phyloP scores from a whole-genome alignment of 176 grass and related monocot genomes.

The Lolium rigidum region DNA sequence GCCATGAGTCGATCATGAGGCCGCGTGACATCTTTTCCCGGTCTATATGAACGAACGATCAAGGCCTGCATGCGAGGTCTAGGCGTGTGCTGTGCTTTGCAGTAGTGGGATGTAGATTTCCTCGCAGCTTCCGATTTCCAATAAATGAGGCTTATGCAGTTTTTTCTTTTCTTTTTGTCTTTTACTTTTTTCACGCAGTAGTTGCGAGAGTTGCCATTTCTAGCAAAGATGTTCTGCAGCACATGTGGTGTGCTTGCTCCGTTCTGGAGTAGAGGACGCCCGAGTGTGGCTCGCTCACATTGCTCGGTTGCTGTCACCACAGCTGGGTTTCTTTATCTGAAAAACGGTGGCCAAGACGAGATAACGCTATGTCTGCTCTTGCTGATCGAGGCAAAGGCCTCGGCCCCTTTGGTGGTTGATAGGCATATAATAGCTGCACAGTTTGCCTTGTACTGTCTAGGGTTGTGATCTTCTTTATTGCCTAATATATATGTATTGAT shows the following conservation, averaged over 20 bases:
- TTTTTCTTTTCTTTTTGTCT: background rate
- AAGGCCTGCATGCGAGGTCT: constrained; percentile 10
- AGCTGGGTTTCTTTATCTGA: constrained; percentile 21
- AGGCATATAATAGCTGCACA: background rate
- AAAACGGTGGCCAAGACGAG: background rate
- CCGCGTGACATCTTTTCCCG: background rate
- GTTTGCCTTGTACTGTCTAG: background rate
- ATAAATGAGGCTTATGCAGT: background rate
- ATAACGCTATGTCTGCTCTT: background rate
- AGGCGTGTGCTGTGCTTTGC: background rate
- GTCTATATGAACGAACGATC: background rate
- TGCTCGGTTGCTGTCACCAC: constrained; percentile 15
- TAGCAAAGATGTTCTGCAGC: constrained; percentile 1
- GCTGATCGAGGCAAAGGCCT: constrained; percentile 15
- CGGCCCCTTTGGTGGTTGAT: background rate
- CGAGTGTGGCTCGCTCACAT: background rate
- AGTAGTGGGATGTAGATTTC: background rate
- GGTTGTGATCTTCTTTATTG: background rate
- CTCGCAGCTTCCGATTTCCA: background rate
- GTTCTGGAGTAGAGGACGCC: background rate
- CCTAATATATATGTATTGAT: background rate
- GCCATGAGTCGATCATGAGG: too few relatives aligned
- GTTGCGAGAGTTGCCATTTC: background rate
- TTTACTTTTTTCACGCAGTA: background rate
- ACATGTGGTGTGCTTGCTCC: constrained; percentile 17